phyloP scores from a whole-genome alignment of 2,329 filamentous ascomycete genomes.

The Aureobasidium subglaciale region DNA sequence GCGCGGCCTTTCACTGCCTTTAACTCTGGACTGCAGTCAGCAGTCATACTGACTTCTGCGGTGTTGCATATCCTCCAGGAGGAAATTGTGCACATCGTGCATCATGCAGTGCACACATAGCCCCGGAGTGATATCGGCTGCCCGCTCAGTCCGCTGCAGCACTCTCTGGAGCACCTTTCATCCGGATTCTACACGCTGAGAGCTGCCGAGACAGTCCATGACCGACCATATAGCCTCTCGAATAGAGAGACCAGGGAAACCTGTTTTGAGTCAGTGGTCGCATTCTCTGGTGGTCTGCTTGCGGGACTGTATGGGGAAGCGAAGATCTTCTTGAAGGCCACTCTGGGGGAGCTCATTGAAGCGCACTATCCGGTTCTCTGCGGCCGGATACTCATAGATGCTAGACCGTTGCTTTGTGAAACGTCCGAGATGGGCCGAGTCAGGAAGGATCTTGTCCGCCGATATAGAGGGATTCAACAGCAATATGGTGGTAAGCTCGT shows the following conservation, averaged over 20 bases:
- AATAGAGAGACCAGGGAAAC: no score
- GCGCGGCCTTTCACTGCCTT: not conserved
- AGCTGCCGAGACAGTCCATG: no score
- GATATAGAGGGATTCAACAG: not conserved
- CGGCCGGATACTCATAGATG: not conserved
- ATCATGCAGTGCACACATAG: not conserved
- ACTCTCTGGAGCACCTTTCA: not conserved
- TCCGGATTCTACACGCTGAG: no score
- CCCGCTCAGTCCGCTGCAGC: slow-evolving; percentile 1
- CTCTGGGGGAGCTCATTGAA: not conserved
- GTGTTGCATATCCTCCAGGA: not conserved
- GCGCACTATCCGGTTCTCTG: not conserved
- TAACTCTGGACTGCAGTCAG: not conserved
- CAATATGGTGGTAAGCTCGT: not conserved
- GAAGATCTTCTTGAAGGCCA: not conserved
- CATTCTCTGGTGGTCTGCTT: not conserved
- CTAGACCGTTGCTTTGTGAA: not conserved
- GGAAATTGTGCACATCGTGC: slow-evolving; percentile 2
- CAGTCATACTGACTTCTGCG: not conserved
- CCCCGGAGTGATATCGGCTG: slow-evolving; percentile 7
- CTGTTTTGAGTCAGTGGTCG: not conserved
- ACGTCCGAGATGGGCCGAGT: not conserved
- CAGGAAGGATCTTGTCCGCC: not conserved
- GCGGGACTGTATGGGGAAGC: not conserved
- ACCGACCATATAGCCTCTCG: no score